These are phyloP conservation scores for Tubosaeta sp. DNA, from an alignment of 768 basidiomycete genomes.

Conservation along the genomic window DNA sequence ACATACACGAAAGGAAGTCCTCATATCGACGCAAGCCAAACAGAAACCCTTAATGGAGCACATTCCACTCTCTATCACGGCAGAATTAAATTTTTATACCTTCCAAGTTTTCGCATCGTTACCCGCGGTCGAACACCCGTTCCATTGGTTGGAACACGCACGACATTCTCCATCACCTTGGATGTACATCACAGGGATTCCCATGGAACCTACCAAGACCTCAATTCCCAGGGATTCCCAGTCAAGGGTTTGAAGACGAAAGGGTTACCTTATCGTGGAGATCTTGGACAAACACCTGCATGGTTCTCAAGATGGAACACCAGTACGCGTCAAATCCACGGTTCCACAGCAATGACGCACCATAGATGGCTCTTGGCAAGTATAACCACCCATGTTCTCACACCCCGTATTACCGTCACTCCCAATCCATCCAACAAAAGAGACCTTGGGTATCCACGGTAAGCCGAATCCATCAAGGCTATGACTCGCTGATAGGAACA, in stretches of 20 bases:
- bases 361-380: conserved; percentile 1
- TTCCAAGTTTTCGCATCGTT: neutral
- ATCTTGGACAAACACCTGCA: conserved; percentile 1
- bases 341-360: conserved; percentile 4
- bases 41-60: neutral
- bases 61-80: conserved; percentile 5
- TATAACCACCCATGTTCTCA: neutral
- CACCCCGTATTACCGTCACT: neutral
- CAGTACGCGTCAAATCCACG: conserved; percentile 2
- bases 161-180: neutral
- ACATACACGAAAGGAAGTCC: neutral
- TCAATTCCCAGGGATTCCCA: neutral
- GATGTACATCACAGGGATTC: conserved; percentile 11
- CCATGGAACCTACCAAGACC: neutral
- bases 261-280: conserved; percentile 5
- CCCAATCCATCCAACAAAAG: conserved; percentile 3
- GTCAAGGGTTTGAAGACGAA: conserved; percentile 8
- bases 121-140: neutral
- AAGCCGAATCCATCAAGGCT: conserved; percentile 13
- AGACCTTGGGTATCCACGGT: neutral
- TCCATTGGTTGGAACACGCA: neutral
- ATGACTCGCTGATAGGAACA: conserved; percentile 10
- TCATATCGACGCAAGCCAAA: neutral
- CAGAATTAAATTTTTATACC: conserved; percentile 7
- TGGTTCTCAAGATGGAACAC: neutral